Conservation (phyloP, 305 asterid species). For the Fraxinus greggii region DNA sequence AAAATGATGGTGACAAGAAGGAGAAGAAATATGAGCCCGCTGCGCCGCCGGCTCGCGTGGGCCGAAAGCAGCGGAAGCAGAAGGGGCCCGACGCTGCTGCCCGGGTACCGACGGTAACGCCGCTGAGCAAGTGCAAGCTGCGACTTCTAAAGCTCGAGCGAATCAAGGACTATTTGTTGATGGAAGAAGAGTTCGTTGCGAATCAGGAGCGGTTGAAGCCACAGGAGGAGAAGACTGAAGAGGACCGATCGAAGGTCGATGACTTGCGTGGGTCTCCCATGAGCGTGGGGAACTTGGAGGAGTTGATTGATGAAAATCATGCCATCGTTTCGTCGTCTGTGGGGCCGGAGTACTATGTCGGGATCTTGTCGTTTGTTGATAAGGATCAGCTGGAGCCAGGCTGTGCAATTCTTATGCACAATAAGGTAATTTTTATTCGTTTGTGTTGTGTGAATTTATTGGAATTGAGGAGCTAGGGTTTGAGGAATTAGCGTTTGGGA, state of each 20-base stretch:
- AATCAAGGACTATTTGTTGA: slow-evolving; percentile 7
- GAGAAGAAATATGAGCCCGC: slow-evolving; percentile 56
- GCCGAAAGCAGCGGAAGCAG: slow-evolving; percentile 14
- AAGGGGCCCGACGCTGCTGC: slow-evolving; percentile 8
- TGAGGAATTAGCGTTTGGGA: not conserved
- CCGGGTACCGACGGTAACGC: slow-evolving; percentile 10
- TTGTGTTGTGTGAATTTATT: not conserved
- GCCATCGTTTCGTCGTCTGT: slow-evolving; percentile 37
- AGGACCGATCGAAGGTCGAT: slow-evolving; percentile 24
- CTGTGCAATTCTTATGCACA: slow-evolving; percentile 39
- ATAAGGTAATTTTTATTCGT: slow-evolving; percentile 24
- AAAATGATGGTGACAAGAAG: slow-evolving; percentile 45
- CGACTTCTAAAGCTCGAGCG: slow-evolving; percentile 8
- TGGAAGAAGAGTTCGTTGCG: slow-evolving; percentile 15
- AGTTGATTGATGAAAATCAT: slow-evolving; percentile 35
- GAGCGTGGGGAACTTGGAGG: slow-evolving; percentile 28
- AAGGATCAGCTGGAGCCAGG: slow-evolving; percentile 39
- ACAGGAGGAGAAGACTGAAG: slow-evolving; percentile 25
- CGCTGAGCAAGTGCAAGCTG: slow-evolving; percentile 12
- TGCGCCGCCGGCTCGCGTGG: slow-evolving; percentile 18
- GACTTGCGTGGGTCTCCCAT: slow-evolving; percentile 21
- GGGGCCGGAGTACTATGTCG: slow-evolving; percentile 37
- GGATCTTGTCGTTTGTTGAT: slow-evolving; percentile 35
- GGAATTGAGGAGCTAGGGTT: not conserved
- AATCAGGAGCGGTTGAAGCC: slow-evolving; percentile 20